Evolutionary conservation across 768 basidiomycete genomes (phyloP).

Genomic region (Cystofilobasidium bisporidii): DNA sequence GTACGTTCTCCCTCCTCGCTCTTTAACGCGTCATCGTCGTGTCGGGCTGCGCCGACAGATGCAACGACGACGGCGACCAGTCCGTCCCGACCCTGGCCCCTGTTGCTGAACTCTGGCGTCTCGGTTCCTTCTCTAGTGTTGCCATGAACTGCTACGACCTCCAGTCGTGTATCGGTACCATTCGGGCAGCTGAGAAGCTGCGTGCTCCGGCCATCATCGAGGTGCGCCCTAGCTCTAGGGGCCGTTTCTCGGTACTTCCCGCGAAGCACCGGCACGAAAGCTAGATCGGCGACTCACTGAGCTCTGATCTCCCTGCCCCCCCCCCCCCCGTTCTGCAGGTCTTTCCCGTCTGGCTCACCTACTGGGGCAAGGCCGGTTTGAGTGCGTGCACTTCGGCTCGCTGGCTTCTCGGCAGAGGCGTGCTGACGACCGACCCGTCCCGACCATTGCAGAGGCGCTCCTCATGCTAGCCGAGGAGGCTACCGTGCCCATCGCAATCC

Average conservation of each 20-base stretch:
- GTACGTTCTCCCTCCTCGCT: background rate
- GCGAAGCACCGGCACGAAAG: too few species aligned
- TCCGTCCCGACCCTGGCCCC: too few species aligned
- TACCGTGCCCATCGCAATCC: constrained; percentile 40
- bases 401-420: too few species aligned
- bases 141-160: constrained; percentile 35
- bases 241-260: too few species aligned
- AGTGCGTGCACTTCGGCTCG: too few species aligned
- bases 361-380: constrained; percentile 35
- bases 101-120: too few species aligned
- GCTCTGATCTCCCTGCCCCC: background rate
- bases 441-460: constrained; percentile 13
- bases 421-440: too few species aligned
- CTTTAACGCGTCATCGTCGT: background rate
- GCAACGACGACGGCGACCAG: too few species aligned
- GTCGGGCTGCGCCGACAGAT: too few species aligned
- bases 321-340: constrained; percentile 17
- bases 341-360: constrained; percentile 38
- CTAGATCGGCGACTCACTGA: too few species aligned
- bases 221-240: background rate
- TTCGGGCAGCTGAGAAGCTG: constrained; percentile 38
- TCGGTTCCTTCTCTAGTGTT: background rate
- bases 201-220: constrained; percentile 38
- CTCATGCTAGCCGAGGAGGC: constrained; percentile 36
- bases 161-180: constrained; percentile 35